Evolutionary conservation across 331 rosid genomes (phyloP), one percentile per base, ranked within the genome.

Genomic region (Rhamnella rubrinervis): DNA sequence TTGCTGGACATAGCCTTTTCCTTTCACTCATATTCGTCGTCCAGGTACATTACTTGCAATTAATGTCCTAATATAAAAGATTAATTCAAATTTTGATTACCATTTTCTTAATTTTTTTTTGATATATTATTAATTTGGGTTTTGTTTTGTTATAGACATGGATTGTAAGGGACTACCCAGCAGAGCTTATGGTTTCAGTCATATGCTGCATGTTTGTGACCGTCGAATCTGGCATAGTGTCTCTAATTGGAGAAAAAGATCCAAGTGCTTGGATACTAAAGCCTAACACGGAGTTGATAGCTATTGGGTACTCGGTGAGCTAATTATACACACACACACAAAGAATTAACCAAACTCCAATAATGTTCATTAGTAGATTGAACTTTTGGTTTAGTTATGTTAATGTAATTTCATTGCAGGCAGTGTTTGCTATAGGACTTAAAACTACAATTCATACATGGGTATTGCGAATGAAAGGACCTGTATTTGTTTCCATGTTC

Each of bases 291-390:
- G 65, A 82, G 69, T 47, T 90, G 72, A 51, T 63, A 21, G 63
- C 89, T 37, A 57, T 82, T 63, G 8, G 87, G 44, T 83, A 70
- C 82, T 85, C 93, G 65, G 96, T 89, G 55, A 76, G 88, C 35
- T 31, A 2, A 31, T 3, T 26, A 26, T 26, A 26, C 4, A 31
- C 4, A 31, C 35, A 31, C 5, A 31, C 4, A 31, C 35, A 31
- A 4, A 28, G 35, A 31, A 31, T 31, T 31, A 31, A 3, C 35
- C 35, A 31, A 31, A 31, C 35, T 6, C 35, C 35, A 31, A 31
- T 31, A 31, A 31, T 31, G 35, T 31, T 31, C 3, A 31, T 31
- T 31, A 31, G 35, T 31, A 31, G 5, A 31, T 31, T 31, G 4
- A 31, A 31, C 5, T 31, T 31, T 31, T 31, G 35, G 35, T 31